Percentiles rank a stretch among this genome's conserved stretches.
Conservation (phyloP, 139 green algal species). For the Zygnema circumcarinatum region DNA sequence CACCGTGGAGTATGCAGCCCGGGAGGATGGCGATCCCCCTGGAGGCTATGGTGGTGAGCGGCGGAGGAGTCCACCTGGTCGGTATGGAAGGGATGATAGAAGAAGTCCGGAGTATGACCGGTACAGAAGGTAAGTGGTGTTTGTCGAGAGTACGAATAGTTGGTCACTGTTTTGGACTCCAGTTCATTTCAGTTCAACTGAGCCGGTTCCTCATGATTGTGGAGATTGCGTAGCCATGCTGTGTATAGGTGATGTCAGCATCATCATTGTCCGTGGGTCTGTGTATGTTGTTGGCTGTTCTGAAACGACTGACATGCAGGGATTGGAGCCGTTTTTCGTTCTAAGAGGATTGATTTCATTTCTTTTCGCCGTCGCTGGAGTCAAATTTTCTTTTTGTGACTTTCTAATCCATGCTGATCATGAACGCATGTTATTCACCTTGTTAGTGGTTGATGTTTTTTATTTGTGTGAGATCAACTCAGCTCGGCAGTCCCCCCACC, state of each 20-base stretch:
- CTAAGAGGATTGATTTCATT: too few relatives aligned
- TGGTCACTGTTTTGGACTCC: not conserved
- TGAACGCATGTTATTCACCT: too few relatives aligned
- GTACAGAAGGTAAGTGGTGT: constrained; percentile 33
- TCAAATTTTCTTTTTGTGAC: too few relatives aligned
- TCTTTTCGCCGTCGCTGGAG: too few relatives aligned
- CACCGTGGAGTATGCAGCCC: constrained; percentile 54
- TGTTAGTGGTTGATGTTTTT: not conserved
- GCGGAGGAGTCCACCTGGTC: not conserved
- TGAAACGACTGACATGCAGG: not conserved
- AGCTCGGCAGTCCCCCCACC: not conserved
- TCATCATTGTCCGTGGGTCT: not conserved
- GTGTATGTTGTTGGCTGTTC: not conserved
- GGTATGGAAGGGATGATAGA: not conserved
- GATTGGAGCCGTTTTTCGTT: too few relatives aligned
- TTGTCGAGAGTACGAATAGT: not conserved
- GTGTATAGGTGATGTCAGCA: not conserved
- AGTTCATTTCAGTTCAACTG: not conserved
- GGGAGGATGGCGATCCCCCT: constrained; percentile 19
- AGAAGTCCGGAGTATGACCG: constrained; percentile 17
- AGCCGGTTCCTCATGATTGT: not conserved
- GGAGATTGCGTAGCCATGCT: not conserved
- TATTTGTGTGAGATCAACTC: not conserved
- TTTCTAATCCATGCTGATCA: too few relatives aligned
- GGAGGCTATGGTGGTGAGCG: constrained; percentile 1